Percentiles rank a stretch among this genome's conserved stretches.
phyloP scores from a whole-genome alignment of 371 early-diverging fungal genomes.

The Rhizopus microsporus region DNA sequence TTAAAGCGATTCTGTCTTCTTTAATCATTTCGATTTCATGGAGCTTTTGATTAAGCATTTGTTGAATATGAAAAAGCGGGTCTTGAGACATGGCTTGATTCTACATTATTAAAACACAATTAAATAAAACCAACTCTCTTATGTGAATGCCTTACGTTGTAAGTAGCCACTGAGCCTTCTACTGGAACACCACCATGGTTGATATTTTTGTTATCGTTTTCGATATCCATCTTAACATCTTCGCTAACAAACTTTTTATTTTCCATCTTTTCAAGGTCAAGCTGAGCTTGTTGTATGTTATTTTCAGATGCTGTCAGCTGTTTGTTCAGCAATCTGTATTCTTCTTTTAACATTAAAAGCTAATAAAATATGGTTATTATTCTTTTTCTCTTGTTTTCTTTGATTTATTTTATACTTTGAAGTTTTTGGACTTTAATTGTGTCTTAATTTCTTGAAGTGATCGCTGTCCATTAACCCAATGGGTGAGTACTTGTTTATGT shows the following conservation, averaged over 20 bases:
- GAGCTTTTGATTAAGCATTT: constrained; percentile 29
- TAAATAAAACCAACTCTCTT: constrained; percentile 1
- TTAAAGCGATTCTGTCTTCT: constrained; percentile 41
- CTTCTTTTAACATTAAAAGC: constrained; percentile 26
- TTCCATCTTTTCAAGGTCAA: constrained; percentile 14
- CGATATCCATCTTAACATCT: constrained; percentile 5
- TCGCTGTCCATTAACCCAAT: constrained; percentile 16
- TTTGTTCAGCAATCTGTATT: constrained; percentile 18
- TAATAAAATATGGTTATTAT: background rate
- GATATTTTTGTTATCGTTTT: background rate
- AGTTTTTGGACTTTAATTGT: constrained; percentile 15
- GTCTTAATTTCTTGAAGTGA: constrained; percentile 17
- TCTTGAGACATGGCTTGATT: constrained; percentile 12
- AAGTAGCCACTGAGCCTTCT: background rate
- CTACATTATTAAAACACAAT: constrained; percentile 3
- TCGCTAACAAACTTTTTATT: constrained; percentile 7
- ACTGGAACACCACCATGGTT: background rate
- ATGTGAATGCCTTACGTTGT: constrained; percentile 10
- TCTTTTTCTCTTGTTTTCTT: background rate
- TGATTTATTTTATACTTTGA: constrained; percentile 12
- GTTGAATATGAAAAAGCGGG: constrained; percentile 27
- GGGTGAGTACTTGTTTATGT: constrained; percentile 8
- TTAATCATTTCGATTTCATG: constrained; percentile 44
- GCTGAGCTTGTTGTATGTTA: constrained; percentile 13
- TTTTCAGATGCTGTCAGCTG: constrained; percentile 15